These are phyloP conservation scores for Cladorrhinum samala DNA, from an alignment of 495 filamentous ascomycete genomes.

Conservation along the genomic window DNA sequence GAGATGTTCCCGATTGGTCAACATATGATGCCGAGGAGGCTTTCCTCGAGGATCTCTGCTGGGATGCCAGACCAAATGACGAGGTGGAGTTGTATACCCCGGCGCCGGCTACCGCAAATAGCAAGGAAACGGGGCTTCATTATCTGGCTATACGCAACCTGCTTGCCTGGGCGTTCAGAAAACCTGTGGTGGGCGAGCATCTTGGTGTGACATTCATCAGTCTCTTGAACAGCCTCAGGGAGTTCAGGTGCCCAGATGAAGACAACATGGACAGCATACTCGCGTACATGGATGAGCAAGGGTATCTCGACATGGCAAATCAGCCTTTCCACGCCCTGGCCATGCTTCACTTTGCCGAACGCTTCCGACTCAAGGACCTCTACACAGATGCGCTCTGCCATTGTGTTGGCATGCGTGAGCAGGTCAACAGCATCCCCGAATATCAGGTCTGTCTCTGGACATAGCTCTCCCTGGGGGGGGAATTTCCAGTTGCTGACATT, in stretches of 20 bases:
- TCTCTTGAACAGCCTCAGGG: constrained; percentile 52
- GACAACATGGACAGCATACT: constrained; percentile 49
- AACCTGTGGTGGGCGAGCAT: constrained; percentile 53
- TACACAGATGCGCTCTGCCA: constrained; percentile 62
- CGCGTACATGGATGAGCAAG: constrained; percentile 51
- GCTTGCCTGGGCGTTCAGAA: constrained; percentile 57
- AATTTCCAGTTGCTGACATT: constrained; percentile 6
- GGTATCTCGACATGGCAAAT: constrained; percentile 55
- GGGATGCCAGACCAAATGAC: constrained; percentile 15
- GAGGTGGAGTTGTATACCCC: constrained; percentile 58
- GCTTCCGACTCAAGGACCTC: constrained; percentile 46
- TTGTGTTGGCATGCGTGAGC: constrained; percentile 60
- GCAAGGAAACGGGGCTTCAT: constrained; percentile 47
- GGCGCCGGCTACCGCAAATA: constrained; percentile 42
- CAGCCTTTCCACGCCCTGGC: constrained; percentile 55
- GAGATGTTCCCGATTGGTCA: constrained; percentile 18
- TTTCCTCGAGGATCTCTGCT: constrained; percentile 12
- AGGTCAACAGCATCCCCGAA: constrained; percentile 43
- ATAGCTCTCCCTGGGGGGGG: neutral
- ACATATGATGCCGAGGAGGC: constrained; percentile 6
- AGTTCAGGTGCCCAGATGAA: constrained; percentile 41
- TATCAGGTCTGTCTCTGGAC: constrained; percentile 41
- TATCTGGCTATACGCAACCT: constrained; percentile 63
- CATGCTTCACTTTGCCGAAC: constrained; percentile 56
- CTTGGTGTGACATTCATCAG: constrained; percentile 52